Base-by-base conservation (phyloP, 176 grass and related monocot genomes). In the Bromus sterilis region DNA sequence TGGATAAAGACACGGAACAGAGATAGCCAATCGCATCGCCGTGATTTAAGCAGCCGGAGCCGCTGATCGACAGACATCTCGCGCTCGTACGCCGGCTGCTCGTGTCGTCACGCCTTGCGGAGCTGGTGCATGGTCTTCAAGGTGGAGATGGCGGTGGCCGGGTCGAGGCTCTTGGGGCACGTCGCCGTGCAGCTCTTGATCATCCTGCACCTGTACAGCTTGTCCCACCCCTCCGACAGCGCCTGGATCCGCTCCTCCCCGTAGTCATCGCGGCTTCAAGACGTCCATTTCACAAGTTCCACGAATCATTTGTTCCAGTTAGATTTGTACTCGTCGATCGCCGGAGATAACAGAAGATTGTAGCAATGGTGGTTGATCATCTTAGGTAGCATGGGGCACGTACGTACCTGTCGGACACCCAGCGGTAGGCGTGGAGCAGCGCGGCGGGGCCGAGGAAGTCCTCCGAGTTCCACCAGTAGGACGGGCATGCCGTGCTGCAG, bases 381-480 rank as follows among this genome's bases (percentile, higher is more conserved):
- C n/a, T n/a, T n/a, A n/a, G n/a, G n/a, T n/a, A n/a, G n/a, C n/a
- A n/a, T n/a, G n/a, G n/a, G n/a, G n/a, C n/a, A n/a, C n/a, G n/a
- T n/a, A 42, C 40, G 69, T 73, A 73, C 70, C 43, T 89, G 65
- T 91, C 87, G 1, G 77, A 87, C 28, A 92, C 87, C 94, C 94
- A 97, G 9, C 86, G 72, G 77, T 87, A 87, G 11, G 87, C 89
- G 71, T 94, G 86, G 21, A 94, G 77, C 67, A 92, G 73, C 15
- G 83, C 86, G 44, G 86, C 85, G 9, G 85, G 94, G 8, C 91
- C 89, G 6, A 80, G 81, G 85, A 92, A 97, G 31, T 80, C 89
- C 84, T 92, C 89, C 2, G 85, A 87, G 77, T 94, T 97, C 94
- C 91, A 94, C 89, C 94, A 94, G 73, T 92, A 97, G 31, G 87